These are phyloP conservation scores for Hevea brasiliensis DNA, from an alignment of 345 rosid species.

Conservation along the genomic window DNA sequence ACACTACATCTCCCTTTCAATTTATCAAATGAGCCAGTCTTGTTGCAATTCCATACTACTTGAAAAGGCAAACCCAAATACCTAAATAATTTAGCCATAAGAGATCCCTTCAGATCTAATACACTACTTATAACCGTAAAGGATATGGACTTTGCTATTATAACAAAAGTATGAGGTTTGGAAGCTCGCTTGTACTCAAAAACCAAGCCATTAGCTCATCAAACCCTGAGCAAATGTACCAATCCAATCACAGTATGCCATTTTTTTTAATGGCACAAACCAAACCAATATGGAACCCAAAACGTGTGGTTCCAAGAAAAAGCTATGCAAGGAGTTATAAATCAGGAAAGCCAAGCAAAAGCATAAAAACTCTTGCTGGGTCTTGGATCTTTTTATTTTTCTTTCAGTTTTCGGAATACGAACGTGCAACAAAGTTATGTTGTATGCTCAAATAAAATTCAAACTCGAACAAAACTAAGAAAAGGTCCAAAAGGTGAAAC, in stretches of 20 bases:
- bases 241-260: not conserved
- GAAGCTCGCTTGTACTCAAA: too few relatives aligned
- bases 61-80: not conserved
- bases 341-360: not conserved
- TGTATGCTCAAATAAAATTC: not conserved
- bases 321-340: not conserved
- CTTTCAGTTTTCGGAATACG: too few relatives aligned
- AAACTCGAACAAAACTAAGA: not conserved
- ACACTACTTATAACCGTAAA: not conserved
- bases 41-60: not conserved
- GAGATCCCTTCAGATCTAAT: not conserved
- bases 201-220: not conserved
- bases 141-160: not conserved
- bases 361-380: not conserved
- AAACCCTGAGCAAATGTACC: not conserved
- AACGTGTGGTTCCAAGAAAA: not conserved
- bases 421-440: not conserved
- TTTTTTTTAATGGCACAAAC: not conserved
- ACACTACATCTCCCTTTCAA: not conserved
- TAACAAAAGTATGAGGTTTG: too few relatives aligned
- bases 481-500: not conserved
- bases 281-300: not conserved
- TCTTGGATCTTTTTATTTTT: too few relatives aligned
- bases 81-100: too few relatives aligned
- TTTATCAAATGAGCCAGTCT: not conserved